Evolutionary conservation across 345 rosid species (phyloP).

Genomic region (Murraya paniculata): DNA sequence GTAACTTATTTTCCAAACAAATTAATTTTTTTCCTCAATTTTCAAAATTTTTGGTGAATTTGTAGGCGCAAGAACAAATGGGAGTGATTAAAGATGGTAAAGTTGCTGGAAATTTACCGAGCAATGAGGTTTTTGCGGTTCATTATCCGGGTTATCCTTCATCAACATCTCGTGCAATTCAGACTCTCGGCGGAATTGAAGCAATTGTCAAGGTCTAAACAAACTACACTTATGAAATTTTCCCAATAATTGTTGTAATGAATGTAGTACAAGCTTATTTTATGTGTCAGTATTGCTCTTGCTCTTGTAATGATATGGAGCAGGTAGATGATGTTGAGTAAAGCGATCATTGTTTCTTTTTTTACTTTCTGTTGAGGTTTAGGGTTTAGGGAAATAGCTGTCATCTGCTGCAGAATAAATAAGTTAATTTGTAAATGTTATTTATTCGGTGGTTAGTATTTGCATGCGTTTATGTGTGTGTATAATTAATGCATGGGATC

Average conservation of each 20-base stretch:
- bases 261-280: not conserved
- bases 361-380: not conserved
- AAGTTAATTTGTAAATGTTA: not conserved
- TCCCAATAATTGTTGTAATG: not conserved
- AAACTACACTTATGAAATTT: not conserved
- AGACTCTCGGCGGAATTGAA: slow-evolving; percentile 79
- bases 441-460: not conserved
- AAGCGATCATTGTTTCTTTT: not conserved
- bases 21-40: too few relatives aligned
- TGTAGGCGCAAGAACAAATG: slow-evolving; percentile 27
- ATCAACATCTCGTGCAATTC: slow-evolving; percentile 62
- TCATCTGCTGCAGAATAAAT: not conserved
- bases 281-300: not conserved
- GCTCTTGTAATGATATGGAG: not conserved
- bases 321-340: not conserved
- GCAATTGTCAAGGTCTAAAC: slow-evolving; percentile 49
- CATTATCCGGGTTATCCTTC: slow-evolving; percentile 90
- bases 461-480: not conserved
- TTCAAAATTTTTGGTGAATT: not conserved
- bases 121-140: slow-evolving; percentile 54
- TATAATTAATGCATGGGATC: too few relatives aligned
- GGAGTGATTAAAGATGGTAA: slow-evolving; percentile 68
- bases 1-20: too few relatives aligned
- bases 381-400: too few relatives aligned
- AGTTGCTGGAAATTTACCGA: slow-evolving; percentile 63